phyloP scores from a whole-genome alignment of 306 rosid species.

The Delonix regia region DNA sequence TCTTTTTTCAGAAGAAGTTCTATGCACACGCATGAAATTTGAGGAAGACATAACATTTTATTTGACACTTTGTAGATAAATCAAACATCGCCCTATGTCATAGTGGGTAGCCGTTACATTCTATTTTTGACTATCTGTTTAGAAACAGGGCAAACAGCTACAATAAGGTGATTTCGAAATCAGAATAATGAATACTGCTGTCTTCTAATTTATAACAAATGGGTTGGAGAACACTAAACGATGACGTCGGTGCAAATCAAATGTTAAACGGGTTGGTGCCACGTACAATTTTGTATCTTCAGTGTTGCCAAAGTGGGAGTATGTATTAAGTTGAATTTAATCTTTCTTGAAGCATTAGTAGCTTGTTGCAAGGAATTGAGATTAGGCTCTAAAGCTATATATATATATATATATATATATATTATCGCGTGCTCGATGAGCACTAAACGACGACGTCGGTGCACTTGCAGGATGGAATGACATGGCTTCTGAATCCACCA shows the following conservation, averaged over 20 bases:
- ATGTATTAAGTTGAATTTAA: neutral
- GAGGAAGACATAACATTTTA: neutral
- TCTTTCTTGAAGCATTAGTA: neutral
- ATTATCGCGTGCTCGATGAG: neutral
- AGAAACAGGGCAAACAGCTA: neutral
- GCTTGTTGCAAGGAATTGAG: neutral
- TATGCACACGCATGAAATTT: neutral
- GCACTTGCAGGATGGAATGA: conserved; percentile 65
- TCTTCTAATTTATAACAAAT: neutral
- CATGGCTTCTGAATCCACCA: conserved; percentile 68
- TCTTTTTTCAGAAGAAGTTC: neutral
- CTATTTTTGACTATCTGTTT: neutral
- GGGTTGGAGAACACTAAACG: no score
- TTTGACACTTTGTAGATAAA: neutral
- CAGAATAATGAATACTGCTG: neutral
- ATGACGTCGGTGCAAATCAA: no score
- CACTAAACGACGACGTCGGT: neutral
- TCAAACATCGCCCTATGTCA: neutral
- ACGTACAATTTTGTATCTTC: no score
- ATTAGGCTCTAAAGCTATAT: neutral
- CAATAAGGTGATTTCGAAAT: neutral
- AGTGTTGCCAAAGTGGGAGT: no score
- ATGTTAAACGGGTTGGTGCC: neutral
- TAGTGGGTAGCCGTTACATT: neutral
- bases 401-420: neutral